Evolutionary conservation across 805 yeast species (phyloP).

Genomic region (Nematodospora valgi): DNA sequence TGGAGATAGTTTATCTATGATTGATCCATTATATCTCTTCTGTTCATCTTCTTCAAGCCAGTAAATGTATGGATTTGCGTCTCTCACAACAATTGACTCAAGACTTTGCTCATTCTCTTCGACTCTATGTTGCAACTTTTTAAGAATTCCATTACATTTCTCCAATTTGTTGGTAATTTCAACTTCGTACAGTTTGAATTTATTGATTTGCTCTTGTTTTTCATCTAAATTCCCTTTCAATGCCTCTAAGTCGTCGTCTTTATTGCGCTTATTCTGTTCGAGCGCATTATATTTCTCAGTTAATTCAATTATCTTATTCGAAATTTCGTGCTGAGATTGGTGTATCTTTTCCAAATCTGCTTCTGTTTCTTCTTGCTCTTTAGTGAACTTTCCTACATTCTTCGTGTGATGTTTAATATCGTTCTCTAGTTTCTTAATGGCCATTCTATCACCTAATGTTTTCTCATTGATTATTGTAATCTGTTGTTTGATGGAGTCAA

Average conservation of each 20-base stretch:
- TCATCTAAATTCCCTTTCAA: conserved; percentile 26
- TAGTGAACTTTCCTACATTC: conserved; percentile 41
- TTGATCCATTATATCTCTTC: conserved; percentile 29
- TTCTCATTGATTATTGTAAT: conserved; percentile 58
- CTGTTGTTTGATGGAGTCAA: conserved; percentile 67
- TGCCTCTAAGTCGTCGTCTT: conserved; percentile 37
- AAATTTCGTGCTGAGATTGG: conserved; percentile 17
- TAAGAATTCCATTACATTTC: conserved; percentile 42
- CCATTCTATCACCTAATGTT: conserved; percentile 53
- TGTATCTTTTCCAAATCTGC: conserved; percentile 21
- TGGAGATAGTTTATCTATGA: conserved; percentile 42
- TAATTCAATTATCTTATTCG: conserved; percentile 31
- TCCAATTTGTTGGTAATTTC: conserved; percentile 65
- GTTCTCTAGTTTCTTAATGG: conserved; percentile 58
- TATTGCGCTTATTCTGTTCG: conserved; percentile 36
- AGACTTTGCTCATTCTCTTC: conserved; percentile 39
- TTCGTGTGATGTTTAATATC: conserved; percentile 57
- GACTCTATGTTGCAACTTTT: conserved; percentile 37
- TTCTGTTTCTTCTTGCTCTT: conserved; percentile 38
- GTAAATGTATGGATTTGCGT: conserved; percentile 46
- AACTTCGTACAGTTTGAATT: conserved; percentile 60
- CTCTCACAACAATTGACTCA: conserved; percentile 46
- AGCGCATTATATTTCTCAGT: conserved; percentile 26
- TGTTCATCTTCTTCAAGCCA: conserved; percentile 47
- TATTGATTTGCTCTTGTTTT: conserved; percentile 47